phyloP scores from a whole-genome alignment of 805 yeast genomes.

The Kodamaea restingae region DNA sequence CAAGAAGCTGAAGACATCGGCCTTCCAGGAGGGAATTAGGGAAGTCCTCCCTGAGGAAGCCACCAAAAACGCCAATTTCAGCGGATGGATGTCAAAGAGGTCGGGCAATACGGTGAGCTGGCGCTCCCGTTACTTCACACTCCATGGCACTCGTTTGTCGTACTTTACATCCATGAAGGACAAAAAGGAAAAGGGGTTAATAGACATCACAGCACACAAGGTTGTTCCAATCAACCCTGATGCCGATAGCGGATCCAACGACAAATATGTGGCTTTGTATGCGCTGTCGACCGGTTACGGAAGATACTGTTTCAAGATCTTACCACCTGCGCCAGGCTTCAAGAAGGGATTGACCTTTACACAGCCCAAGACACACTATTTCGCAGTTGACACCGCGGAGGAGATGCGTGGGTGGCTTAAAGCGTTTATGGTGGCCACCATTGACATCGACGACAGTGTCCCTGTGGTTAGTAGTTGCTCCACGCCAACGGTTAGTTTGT shows the following conservation, averaged over 20 bases:
- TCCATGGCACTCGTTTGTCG: slow-evolving; percentile 90
- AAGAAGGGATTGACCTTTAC: slow-evolving; percentile 94
- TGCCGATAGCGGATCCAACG: slow-evolving; percentile 57
- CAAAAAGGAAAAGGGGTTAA: slow-evolving; percentile 82
- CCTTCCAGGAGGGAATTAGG: slow-evolving; percentile 85
- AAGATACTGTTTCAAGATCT: slow-evolving; percentile 83
- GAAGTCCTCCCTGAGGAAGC: slow-evolving; percentile 73
- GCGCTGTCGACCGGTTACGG: slow-evolving; percentile 95
- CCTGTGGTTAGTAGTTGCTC: slow-evolving; percentile 91
- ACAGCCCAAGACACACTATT: slow-evolving; percentile 91
- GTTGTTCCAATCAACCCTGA: slow-evolving; percentile 64
- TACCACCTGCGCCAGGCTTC: slow-evolving; percentile 98
- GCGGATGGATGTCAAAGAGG: slow-evolving; percentile 96
- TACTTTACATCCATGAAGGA: slow-evolving; percentile 79
- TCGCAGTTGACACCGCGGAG: slow-evolving; percentile 87
- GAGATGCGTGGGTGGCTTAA: slow-evolving; percentile 96
- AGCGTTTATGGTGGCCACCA: slow-evolving; percentile 91
- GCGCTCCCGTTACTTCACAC: slow-evolving; percentile 80
- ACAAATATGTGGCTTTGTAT: slow-evolving; percentile 76
- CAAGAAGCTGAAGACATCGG: slow-evolving; percentile 66
- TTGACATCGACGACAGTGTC: slow-evolving; percentile 87
- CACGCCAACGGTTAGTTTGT: slow-evolving; percentile 90
- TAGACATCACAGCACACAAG: slow-evolving; percentile 92
- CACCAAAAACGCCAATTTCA: slow-evolving; percentile 64
- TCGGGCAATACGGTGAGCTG: slow-evolving; percentile 79